Percentiles rank a stretch among this genome's conserved stretches.
phyloP scores from a whole-genome alignment of 345 rosid species.

The Aquilaria sinensis region DNA sequence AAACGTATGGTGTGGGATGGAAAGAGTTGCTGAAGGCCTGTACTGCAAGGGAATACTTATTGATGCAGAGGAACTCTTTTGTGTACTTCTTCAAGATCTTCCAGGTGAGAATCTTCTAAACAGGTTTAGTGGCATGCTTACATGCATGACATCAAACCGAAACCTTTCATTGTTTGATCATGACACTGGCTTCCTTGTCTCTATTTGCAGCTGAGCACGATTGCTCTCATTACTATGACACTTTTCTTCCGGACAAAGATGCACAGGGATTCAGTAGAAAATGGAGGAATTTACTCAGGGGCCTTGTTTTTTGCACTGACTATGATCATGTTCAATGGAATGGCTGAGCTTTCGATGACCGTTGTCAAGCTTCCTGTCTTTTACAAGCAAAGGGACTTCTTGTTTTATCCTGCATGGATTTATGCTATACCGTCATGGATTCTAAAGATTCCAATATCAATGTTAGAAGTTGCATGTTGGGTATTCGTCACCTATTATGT shows the following conservation, averaged over 20 bases:
- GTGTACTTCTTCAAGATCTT: conserved; percentile 44
- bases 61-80: conserved; percentile 58
- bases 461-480: conserved; percentile 63
- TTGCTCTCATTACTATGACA: conserved; percentile 36
- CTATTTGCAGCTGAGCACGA: conserved; percentile 26
- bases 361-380: conserved; percentile 78
- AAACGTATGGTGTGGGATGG: conserved; percentile 41
- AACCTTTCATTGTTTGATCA: too few species aligned
- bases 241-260: conserved; percentile 55
- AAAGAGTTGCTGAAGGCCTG: conserved; percentile 49
- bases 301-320: conserved; percentile 52
- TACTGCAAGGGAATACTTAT: conserved; percentile 42
- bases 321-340: conserved; percentile 58
- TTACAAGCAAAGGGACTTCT: conserved; percentile 77
- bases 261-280: conserved; percentile 30
- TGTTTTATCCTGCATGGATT: conserved; percentile 78
- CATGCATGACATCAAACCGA: too few species aligned
- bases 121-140: neutral
- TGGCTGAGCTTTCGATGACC: conserved; percentile 71
- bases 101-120: conserved; percentile 24
- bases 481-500: conserved; percentile 61
- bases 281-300: conserved; percentile 54
- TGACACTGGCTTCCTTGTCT: too few species aligned
- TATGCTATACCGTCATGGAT: conserved; percentile 82
- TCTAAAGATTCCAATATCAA: conserved; percentile 60